Evolutionary conservation across 2,329 filamentous ascomycete species (phyloP).

Genomic region (Neofusicoccum kwambonambiense): DNA sequence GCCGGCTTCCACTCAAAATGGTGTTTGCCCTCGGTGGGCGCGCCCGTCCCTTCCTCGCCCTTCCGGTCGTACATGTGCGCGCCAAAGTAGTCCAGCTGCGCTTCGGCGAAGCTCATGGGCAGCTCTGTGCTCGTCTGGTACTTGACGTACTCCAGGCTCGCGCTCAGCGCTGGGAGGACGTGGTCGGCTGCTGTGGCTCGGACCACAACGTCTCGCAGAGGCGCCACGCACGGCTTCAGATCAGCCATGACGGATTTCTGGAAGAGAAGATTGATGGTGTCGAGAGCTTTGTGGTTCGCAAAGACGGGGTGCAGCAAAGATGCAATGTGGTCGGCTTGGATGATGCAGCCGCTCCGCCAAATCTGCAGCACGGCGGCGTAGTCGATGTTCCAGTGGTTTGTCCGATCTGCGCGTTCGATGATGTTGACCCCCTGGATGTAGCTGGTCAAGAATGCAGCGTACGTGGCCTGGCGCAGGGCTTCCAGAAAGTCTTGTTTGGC

Average conservation of each 20-base stretch:
- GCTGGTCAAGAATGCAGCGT: constrained; percentile 59
- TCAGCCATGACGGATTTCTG: constrained; percentile 53
- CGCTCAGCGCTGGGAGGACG: constrained; percentile 59
- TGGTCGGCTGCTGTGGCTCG: constrained; percentile 58
- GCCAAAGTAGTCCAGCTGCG: constrained; percentile 70
- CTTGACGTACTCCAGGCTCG: constrained; percentile 67
- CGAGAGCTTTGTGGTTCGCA: constrained; percentile 32
- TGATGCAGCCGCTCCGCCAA: constrained; percentile 71
- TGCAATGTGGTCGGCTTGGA: constrained; percentile 64
- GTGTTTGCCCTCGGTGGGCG: constrained; percentile 56
- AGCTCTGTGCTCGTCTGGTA: constrained; percentile 59
- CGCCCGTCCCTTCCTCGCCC: constrained; percentile 50
- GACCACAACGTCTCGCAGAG: constrained; percentile 56
- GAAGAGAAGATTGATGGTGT: constrained; percentile 48
- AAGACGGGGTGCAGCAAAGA: constrained; percentile 56
- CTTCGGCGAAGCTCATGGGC: constrained; percentile 69
- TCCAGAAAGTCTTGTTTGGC: constrained; percentile 52
- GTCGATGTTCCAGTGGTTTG: constrained; percentile 60
- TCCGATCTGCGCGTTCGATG: constrained; percentile 57
- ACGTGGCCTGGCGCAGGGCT: constrained; percentile 60
- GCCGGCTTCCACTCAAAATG: constrained; percentile 63
- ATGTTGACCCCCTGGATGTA: constrained; percentile 67
- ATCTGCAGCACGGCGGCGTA: constrained; percentile 56
- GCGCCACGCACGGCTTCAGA: constrained; percentile 38
- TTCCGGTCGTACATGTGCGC: constrained; percentile 64